Conservation (phyloP, 2,329 filamentous ascomycete species). For the Colletotrichum sp. region DNA sequence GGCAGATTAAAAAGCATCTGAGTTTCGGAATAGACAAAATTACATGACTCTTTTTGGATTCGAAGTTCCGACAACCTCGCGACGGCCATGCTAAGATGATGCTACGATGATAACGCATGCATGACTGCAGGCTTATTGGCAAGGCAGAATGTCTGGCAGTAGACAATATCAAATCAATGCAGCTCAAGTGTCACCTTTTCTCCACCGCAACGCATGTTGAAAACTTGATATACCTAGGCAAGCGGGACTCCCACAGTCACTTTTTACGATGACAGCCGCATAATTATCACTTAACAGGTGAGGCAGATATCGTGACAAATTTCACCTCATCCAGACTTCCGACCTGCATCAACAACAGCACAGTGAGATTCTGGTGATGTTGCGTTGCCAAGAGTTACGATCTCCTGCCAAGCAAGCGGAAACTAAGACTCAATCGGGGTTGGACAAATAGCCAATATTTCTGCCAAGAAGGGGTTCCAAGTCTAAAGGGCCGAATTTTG, state of each 20-base stretch:
- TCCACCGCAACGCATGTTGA: background rate
- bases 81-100: background rate
- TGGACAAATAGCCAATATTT: background rate
- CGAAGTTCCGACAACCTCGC: background rate
- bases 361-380: background rate
- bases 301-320: background rate
- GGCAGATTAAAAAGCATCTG: background rate
- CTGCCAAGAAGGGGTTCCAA: constrained; percentile 11
- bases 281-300: background rate
- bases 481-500: background rate
- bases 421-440: constrained; percentile 8
- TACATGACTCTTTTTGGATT: background rate
- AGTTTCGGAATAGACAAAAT: background rate
- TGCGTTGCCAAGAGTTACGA: constrained; percentile 2
- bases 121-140: background rate
- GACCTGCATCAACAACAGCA: background rate
- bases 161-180: background rate
- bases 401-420: constrained; percentile 17
- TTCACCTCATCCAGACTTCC: background rate
- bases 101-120: background rate
- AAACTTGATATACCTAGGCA: background rate
- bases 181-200: background rate
- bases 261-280: background rate
- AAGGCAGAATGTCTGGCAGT: background rate
- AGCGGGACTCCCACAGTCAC: background rate